Evolutionary conservation across 2,329 filamentous ascomycete species (phyloP).

Genomic region (Monosporascus sp.): DNA sequence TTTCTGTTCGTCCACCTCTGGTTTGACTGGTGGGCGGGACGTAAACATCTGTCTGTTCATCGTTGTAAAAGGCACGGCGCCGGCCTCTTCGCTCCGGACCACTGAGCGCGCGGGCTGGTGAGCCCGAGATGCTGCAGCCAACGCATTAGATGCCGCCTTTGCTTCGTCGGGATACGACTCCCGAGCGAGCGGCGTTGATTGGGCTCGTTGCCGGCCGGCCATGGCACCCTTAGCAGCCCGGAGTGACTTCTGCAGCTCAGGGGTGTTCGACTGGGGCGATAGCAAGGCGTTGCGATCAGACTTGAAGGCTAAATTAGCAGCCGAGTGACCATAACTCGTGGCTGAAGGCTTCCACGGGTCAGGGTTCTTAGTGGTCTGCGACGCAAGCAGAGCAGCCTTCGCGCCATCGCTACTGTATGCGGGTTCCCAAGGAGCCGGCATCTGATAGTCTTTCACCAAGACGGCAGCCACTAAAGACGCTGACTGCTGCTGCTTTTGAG

Average conservation of each 20-base stretch:
- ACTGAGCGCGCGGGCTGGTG: conserved; percentile 46
- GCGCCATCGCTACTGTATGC: conserved; percentile 60
- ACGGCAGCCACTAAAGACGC: conserved; percentile 38
- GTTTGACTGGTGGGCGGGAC: conserved; percentile 63
- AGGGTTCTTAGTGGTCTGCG: conserved; percentile 43
- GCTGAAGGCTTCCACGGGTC: conserved; percentile 46
- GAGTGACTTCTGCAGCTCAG: conserved; percentile 60
- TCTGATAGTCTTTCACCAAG: conserved; percentile 25
- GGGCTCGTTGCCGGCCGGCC: conserved; percentile 56
- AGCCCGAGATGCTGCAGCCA: conserved; percentile 67
- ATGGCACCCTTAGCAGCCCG: conserved; percentile 75
- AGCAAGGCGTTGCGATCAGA: conserved; percentile 38
- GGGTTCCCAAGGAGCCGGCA: conserved; percentile 52
- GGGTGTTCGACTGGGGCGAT: conserved; percentile 35
- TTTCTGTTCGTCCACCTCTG: conserved; percentile 69
- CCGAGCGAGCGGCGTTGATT: conserved; percentile 50
- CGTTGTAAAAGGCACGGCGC: conserved; percentile 62
- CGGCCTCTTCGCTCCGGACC: conserved; percentile 50
- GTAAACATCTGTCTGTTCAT: conserved; percentile 73
- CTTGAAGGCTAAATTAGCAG: conserved; percentile 63
- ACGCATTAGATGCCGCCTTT: conserved; percentile 60
- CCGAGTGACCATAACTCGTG: conserved; percentile 53
- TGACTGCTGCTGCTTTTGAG: conserved; percentile 62
- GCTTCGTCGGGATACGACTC: conserved; percentile 49
- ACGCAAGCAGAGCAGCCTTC: conserved; percentile 69